Evolutionary conservation across 148 eudicot genomes (phyloP).

Genomic region (Cornus controversa): DNA sequence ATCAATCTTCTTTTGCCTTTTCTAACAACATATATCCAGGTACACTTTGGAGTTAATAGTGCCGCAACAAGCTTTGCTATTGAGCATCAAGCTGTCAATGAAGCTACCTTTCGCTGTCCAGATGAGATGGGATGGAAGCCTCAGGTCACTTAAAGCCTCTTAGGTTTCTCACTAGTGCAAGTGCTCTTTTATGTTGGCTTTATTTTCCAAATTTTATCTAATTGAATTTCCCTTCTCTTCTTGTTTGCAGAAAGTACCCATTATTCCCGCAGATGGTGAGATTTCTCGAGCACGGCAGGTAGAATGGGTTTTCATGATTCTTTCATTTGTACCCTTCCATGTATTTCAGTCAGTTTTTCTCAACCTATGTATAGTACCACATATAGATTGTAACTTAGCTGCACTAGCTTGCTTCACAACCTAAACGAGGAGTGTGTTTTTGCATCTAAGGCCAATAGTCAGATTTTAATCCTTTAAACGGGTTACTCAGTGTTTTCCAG

Average conservation of each 20-base stretch:
- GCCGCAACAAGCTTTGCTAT: slow-evolving; percentile 91
- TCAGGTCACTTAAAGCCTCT: slow-evolving; percentile 52
- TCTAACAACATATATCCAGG: slow-evolving; percentile 36
- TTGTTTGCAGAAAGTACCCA: slow-evolving; percentile 75
- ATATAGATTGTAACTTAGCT: neutral
- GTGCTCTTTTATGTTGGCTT: neutral
- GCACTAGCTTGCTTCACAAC: neutral
- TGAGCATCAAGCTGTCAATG: slow-evolving; percentile 88
- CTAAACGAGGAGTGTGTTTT: neutral
- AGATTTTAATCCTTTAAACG: neutral
- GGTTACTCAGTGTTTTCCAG: neutral
- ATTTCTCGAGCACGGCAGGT: slow-evolving; percentile 77
- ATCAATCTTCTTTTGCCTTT: neutral
- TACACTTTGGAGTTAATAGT: slow-evolving; percentile 95
- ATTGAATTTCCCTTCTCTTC: neutral
- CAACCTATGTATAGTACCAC: neutral
- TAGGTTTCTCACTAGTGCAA: neutral
- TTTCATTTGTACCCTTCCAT: neutral
- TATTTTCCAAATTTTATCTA: neutral
- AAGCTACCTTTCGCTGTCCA: slow-evolving; percentile 96
- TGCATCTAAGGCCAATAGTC: neutral
- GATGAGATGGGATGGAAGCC: slow-evolving; percentile 99
- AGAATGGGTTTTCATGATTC: slow-evolving; percentile 15
- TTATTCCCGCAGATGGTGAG: slow-evolving; percentile 87
- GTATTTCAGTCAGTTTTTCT: neutral